Conservation (phyloP, 1,284 basidiomycete species). For the Puccinia polysora region DNA sequence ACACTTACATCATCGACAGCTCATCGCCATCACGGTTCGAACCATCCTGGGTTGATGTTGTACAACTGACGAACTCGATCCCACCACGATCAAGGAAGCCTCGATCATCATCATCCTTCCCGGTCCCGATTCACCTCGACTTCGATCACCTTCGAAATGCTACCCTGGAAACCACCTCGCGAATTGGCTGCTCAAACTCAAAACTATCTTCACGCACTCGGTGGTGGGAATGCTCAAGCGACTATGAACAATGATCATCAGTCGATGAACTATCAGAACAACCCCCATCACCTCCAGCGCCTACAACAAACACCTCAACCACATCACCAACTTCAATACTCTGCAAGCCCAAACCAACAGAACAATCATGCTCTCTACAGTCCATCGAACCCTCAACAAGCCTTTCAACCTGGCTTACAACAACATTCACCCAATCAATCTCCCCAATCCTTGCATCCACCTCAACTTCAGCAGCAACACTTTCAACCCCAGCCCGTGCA, state of each 20-base stretch:
- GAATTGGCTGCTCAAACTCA: slow-evolving; percentile 35
- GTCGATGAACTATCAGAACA: neutral
- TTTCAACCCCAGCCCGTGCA: neutral
- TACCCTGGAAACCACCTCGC: slow-evolving; percentile 32
- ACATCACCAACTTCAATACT: neutral
- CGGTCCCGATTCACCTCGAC: neutral
- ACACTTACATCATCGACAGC: too few relatives aligned
- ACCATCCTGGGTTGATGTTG: neutral
- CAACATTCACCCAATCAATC: neutral
- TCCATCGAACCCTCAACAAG: too few relatives aligned
- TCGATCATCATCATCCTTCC: too few relatives aligned
- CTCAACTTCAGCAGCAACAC: slow-evolving; percentile 10
- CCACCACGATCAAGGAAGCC: neutral
- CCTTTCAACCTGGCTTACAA: neutral
- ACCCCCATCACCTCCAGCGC: neutral
- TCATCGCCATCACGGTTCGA: too few relatives aligned
- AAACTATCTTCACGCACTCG: slow-evolving; percentile 33
- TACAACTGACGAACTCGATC: neutral
- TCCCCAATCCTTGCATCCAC: slow-evolving; percentile 17
- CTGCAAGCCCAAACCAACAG: neutral
- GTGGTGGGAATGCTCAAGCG: slow-evolving; percentile 8
- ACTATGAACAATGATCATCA: neutral
- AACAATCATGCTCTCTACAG: too few relatives aligned
- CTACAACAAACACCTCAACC: neutral
- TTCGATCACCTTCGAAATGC: slow-evolving; percentile 8